Conservation (phyloP, 495 filamentous ascomycete species). For the Hypoxylon cercidicola region DNA sequence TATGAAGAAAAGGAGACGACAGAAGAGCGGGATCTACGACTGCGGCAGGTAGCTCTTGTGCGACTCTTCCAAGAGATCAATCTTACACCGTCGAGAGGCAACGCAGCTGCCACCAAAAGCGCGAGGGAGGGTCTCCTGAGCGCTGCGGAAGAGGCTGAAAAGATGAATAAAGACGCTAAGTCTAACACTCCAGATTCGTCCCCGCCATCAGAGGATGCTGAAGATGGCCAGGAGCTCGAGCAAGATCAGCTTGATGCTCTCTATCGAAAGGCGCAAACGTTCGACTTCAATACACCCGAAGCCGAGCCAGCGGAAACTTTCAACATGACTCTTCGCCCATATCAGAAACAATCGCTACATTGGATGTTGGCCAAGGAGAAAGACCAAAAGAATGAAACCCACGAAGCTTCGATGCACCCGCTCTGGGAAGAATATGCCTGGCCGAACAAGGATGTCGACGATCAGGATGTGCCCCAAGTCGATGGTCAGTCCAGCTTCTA, state of each 20-base stretch:
- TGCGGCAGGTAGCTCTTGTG: constrained; percentile 87
- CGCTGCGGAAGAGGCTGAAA: constrained; percentile 85
- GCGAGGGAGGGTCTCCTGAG: constrained; percentile 84
- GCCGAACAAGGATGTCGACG: constrained; percentile 89
- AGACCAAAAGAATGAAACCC: constrained; percentile 70
- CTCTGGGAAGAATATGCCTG: constrained; percentile 96
- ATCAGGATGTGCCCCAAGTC: constrained; percentile 73
- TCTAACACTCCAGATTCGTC: constrained; percentile 54
- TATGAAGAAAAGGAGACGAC: constrained; percentile 82
- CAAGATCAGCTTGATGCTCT: constrained; percentile 94
- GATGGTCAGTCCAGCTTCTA: constrained; percentile 79
- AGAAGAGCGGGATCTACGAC: constrained; percentile 84
- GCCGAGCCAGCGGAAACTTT: constrained; percentile 85
- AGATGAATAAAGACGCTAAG: constrained; percentile 68
- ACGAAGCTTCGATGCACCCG: constrained; percentile 87
- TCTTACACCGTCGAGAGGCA: constrained; percentile 76
- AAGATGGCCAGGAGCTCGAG: constrained; percentile 89
- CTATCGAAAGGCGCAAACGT: constrained; percentile 96
- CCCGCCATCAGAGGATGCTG: constrained; percentile 69
- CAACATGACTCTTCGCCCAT: constrained; percentile 83
- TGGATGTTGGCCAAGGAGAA: constrained; percentile 97
- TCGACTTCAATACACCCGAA: constrained; percentile 92
- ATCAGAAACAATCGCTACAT: constrained; percentile 93
- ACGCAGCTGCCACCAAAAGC: constrained; percentile 79
- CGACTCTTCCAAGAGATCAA: constrained; percentile 90